Base-by-base conservation (phyloP, 2,329 filamentous ascomycete species). In the Ophiostoma sp. region DNA sequence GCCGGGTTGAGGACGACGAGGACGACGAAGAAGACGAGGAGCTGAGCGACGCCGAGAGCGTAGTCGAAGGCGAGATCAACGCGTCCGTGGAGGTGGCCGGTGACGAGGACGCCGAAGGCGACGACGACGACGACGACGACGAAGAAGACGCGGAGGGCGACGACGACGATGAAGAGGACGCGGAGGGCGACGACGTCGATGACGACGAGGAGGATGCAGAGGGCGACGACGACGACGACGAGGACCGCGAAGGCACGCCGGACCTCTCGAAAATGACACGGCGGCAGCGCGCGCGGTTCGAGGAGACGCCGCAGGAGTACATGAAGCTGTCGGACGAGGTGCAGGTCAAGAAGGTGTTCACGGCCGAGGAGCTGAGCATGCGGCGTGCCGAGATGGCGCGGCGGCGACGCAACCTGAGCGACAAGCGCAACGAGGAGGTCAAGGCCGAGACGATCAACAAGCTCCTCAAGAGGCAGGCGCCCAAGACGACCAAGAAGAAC, bases 361-460 rank as follows among this genome's bases (percentile, higher is more conserved):
- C 85, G 2, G 85, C 84, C 2, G 85, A 87, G 73, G 85, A 87
- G 71, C 75, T 87, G 11, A 86, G 84, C 38, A 87, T 87, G 85
- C 81, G 85, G 12, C 80, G 85, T 5, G 82, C 85, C 55, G 85
- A 87, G 73, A 87, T 87, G 85, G 85, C 85, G 3, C 83, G 85
- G 40, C 81, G 85, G 63, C 79, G 85, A 69, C 82, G 85, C 63
- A 87, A 87, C 72, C 79, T 87, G n/a, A 87, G 85, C 73, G 85
- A 87, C 71, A 87, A 87, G 77, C 83, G 85, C 65, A 87, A 84
- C 70, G 85, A 87, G 70, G 85, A 87, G 77, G 85, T 87, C 76
- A 87, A 87, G 90, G 91, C 92, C 85, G 91, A 94, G 81, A 95
- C 91, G 0, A 94, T 95, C 84, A 93, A 95, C 81, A 93, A 93